Percentiles rank a stretch among this genome's conserved stretches.
Evolutionary conservation across 768 basidiomycete species (phyloP).

Genomic region (Termitomyces sp.): DNA sequence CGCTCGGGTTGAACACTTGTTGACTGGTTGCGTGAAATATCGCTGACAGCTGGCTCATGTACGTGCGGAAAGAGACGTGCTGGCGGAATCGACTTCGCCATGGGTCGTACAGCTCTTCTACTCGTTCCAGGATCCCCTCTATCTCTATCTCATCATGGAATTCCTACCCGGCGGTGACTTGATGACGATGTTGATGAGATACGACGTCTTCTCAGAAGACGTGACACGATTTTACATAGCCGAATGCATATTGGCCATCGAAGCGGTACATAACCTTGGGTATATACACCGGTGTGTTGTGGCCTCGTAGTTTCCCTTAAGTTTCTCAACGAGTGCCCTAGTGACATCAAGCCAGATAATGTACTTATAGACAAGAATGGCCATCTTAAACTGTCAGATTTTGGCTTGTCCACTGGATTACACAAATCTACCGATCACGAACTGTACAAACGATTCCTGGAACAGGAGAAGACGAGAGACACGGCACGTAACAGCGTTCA

Average conservation of each 20-base stretch:
- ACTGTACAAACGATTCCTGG: slow-evolving; percentile 89
- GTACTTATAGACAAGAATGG: slow-evolving; percentile 97
- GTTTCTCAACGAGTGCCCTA: slow-evolving; percentile 24
- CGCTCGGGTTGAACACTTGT: neutral
- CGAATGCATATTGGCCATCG: slow-evolving; percentile 95
- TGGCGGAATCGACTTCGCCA: slow-evolving; percentile 93
- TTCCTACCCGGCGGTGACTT: slow-evolving; percentile 88
- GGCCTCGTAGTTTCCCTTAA: neutral
- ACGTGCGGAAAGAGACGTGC: slow-evolving; percentile 92
- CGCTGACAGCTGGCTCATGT: slow-evolving; percentile 83
- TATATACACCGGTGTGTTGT: slow-evolving; percentile 89
- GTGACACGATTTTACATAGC: slow-evolving; percentile 99
- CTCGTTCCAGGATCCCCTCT: slow-evolving; percentile 94
- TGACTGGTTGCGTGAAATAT: neutral
- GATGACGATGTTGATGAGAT: slow-evolving; percentile 99
- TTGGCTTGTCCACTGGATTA: slow-evolving; percentile 95
- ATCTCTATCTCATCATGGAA: slow-evolving; percentile 96
- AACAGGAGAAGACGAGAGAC: slow-evolving; percentile 61
- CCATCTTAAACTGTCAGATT: slow-evolving; percentile 96
- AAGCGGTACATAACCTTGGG: slow-evolving; percentile 97
- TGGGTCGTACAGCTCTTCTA: slow-evolving; percentile 99
- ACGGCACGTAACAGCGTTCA: slow-evolving; percentile 90
- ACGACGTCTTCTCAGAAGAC: slow-evolving; percentile 97
- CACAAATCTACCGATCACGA: slow-evolving; percentile 95
- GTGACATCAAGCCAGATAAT: slow-evolving; percentile 99